Evolutionary conservation across 2,329 filamentous ascomycete species (phyloP).

Genomic region (Metarhizium sp.): DNA sequence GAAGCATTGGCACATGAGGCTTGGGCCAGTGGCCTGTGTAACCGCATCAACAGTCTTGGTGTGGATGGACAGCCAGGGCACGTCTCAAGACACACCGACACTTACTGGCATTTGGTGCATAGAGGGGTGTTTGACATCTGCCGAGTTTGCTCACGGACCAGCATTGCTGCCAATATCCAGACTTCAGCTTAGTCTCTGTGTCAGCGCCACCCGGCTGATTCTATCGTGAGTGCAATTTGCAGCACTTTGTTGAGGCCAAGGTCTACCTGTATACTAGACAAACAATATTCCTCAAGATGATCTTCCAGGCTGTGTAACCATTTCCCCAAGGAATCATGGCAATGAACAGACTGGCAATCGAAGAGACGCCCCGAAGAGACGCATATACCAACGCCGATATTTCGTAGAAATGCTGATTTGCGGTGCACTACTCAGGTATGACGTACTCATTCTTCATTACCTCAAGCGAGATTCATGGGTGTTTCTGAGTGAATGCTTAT

Average conservation of each 20-base stretch:
- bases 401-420: not conserved
- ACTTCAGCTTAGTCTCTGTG: not conserved
- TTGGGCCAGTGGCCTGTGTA: not conserved
- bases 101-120: not conserved
- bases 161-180: not conserved
- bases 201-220: not conserved
- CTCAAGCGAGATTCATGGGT: conserved; percentile 1
- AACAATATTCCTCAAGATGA: not conserved
- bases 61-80: not conserved
- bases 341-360: not conserved
- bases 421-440: not conserved
- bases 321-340: not conserved
- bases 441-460: not conserved
- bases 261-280: not conserved
- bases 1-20: not conserved
- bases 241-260: no score
- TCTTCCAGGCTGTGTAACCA: not conserved
- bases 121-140: not conserved
- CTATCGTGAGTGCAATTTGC: not conserved
- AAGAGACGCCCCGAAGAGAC: not conserved
- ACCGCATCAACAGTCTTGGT: not conserved
- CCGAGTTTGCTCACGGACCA: not conserved
- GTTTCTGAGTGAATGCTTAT: not conserved
- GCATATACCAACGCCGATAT: not conserved
- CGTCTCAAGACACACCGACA: not conserved